A percentile compares a stretch with the other conserved stretches of the same genome.
phyloP scores from a whole-genome alignment of 768 basidiomycete genomes.

The Pholiota molesta region DNA sequence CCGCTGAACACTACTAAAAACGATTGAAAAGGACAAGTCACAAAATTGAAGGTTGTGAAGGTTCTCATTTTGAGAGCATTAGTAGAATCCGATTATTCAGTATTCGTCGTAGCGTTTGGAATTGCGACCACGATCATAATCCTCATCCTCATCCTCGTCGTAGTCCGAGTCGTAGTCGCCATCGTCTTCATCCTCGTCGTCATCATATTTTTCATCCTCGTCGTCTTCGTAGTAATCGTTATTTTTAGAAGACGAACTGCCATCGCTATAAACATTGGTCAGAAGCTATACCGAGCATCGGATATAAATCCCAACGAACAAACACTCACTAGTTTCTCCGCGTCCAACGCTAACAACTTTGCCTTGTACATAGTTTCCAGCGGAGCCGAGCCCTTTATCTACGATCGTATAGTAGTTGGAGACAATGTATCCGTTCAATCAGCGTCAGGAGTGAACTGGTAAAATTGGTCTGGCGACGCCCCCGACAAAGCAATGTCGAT shows the following conservation, averaged over 20 bases:
- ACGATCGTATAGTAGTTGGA: slow-evolving; percentile 1
- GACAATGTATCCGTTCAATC: slow-evolving; percentile 4
- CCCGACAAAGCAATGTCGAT: slow-evolving; percentile 4
- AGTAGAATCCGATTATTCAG: background rate
- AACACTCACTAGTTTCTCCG: background rate
- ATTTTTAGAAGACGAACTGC: background rate
- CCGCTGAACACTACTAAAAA: too few species aligned
- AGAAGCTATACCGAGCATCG: too few species aligned
- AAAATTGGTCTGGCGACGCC: slow-evolving; percentile 8
- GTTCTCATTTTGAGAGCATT: too few species aligned
- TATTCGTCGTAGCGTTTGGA: background rate
- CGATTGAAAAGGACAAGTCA: too few species aligned
- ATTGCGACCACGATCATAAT: background rate
- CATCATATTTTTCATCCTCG: background rate
- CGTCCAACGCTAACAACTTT: background rate
- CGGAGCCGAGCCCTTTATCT: background rate
- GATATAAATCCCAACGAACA: background rate
- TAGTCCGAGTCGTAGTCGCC: too few species aligned
- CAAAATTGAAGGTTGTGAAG: too few species aligned
- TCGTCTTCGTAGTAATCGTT: background rate
- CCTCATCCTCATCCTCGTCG: background rate
- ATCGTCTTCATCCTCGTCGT: background rate
- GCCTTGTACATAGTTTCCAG: background rate
- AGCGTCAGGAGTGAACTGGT: slow-evolving; percentile 3
- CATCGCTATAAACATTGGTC: background rate